Percentiles rank a stretch among this genome's conserved stretches.
phyloP scores from a whole-genome alignment of 2,329 filamentous ascomycete genomes.

The Pochonia chlamydosporia region DNA sequence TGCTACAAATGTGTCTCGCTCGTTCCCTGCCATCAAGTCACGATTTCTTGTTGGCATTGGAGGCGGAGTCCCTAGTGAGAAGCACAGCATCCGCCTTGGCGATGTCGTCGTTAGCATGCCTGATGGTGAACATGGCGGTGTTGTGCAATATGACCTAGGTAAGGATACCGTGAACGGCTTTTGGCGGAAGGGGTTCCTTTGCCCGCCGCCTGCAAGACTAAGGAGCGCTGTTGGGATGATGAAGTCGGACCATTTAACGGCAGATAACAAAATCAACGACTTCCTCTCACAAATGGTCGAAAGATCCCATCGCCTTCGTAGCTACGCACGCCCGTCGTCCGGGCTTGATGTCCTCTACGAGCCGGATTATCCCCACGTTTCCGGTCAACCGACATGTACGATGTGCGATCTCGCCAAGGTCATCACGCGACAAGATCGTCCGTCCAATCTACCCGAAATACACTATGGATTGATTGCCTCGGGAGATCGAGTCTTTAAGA shows the following conservation, averaged over 20 bases:
- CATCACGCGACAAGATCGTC: slow-evolving; percentile 4
- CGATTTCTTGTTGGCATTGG: slow-evolving; percentile 21
- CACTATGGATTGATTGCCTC: slow-evolving; percentile 15
- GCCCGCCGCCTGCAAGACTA: slow-evolving; percentile 8
- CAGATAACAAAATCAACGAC: slow-evolving; percentile 9
- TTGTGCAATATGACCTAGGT: slow-evolving; percentile 17
- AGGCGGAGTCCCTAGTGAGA: slow-evolving; percentile 12
- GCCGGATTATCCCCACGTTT: slow-evolving; percentile 7
- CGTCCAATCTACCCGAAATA: slow-evolving; percentile 5
- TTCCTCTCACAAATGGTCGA: background rate
- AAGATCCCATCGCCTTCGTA: slow-evolving; percentile 5
- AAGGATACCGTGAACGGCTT: slow-evolving; percentile 10
- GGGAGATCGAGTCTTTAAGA: slow-evolving; percentile 10
- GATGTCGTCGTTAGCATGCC: slow-evolving; percentile 16
- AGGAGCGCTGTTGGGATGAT: slow-evolving; percentile 12
- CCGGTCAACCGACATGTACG: background rate
- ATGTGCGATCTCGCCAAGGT: slow-evolving; percentile 7
- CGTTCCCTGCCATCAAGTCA: slow-evolving; percentile 18
- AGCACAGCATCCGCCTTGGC: slow-evolving; percentile 23
- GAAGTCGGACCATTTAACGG: slow-evolving; percentile 12
- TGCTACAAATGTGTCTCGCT: slow-evolving; percentile 16
- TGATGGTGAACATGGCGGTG: slow-evolving; percentile 4
- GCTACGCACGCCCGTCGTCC: slow-evolving; percentile 9
- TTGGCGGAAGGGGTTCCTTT: slow-evolving; percentile 13
- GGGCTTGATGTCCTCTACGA: slow-evolving; percentile 12